Percentiles rank a stretch among this genome's conserved stretches.
These are phyloP conservation scores for Leptomonas seymouri DNA, from an alignment of 208 protist species.

Conservation along the genomic window DNA sequence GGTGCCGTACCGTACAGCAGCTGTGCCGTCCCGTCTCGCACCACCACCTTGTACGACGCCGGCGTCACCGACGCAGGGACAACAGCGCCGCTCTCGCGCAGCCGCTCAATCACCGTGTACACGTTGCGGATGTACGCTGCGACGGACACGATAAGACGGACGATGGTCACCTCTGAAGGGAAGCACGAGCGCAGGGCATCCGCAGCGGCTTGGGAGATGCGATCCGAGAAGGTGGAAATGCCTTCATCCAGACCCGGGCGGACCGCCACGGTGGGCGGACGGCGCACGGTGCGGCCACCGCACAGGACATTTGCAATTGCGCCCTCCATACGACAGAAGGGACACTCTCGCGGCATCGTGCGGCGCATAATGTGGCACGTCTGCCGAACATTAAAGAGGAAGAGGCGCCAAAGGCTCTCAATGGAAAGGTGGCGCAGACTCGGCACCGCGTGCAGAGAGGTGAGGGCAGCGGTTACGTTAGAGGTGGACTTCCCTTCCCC, in stretches of 20 bases:
- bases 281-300: slow-evolving; percentile 15
- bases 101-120: slow-evolving; percentile 23
- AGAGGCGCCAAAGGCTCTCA: slow-evolving; percentile 47
- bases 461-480: not conserved
- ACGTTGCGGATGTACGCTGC: slow-evolving; percentile 43
- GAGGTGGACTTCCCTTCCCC: not conserved
- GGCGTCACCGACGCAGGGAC: slow-evolving; percentile 13
- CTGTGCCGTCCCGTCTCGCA: slow-evolving; percentile 23
- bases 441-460: slow-evolving; percentile 33
- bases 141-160: slow-evolving; percentile 44
- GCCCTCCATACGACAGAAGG: slow-evolving; percentile 36
- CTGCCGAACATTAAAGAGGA: slow-evolving; percentile 56
- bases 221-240: slow-evolving; percentile 9
- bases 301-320: slow-evolving; percentile 28
- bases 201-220: slow-evolving; percentile 30
- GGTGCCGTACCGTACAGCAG: slow-evolving; percentile 22
- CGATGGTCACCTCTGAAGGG: slow-evolving; percentile 35
- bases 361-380: slow-evolving; percentile 42
- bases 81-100: slow-evolving; percentile 7
- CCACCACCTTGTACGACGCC: slow-evolving; percentile 11
- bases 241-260: slow-evolving; percentile 2
- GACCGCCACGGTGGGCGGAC: slow-evolving; percentile 5
- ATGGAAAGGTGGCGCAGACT: slow-evolving; percentile 55
- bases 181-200: slow-evolving; percentile 31
- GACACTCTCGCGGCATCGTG: slow-evolving; percentile 33